A percentile compares a stretch with the other conserved stretches of the same genome.
phyloP scores from a whole-genome alignment of 495 filamentous ascomycete genomes.

The Cenococcum geophilum region DNA sequence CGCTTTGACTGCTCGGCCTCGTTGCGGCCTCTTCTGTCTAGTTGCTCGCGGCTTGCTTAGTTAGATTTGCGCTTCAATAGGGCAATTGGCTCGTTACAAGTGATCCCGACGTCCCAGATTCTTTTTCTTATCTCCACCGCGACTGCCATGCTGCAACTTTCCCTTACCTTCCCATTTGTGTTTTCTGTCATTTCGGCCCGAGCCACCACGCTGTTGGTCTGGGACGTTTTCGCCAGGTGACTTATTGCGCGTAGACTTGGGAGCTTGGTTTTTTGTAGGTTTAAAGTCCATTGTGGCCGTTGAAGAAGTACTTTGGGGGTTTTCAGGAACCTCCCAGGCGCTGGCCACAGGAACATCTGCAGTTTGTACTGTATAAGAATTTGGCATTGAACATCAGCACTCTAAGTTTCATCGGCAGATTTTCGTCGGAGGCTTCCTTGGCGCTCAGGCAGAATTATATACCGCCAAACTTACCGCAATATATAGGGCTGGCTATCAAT shows the following conservation, averaged over 20 bases:
- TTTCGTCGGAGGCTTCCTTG: too few relatives aligned
- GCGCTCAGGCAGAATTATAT: too few relatives aligned
- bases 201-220: neutral
- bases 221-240: neutral
- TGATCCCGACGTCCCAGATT: slow-evolving; percentile 63
- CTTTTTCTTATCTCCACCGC: slow-evolving; percentile 48
- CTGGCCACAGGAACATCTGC: slow-evolving; percentile 13
- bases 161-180: slow-evolving; percentile 31
- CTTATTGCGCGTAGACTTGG: neutral
- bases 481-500: too few relatives aligned
- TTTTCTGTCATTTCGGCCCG: slow-evolving; percentile 17
- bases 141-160: slow-evolving; percentile 32
- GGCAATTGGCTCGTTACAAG: slow-evolving; percentile 45
- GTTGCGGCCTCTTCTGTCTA: slow-evolving; percentile 61
- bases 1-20: slow-evolving; percentile 55
- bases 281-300: neutral
- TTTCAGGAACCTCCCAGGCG: slow-evolving; percentile 19
- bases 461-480: too few relatives aligned
- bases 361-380: too few relatives aligned
- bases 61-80: slow-evolving; percentile 42
- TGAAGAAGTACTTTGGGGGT: neutral
- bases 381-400: too few relatives aligned
- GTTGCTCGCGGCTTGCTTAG: slow-evolving; percentile 53
- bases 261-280: neutral
- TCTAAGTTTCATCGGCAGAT: too few relatives aligned